These are phyloP conservation scores for Escallonia herrerae DNA, from an alignment of 129 eudicot genomes.

Conservation along the genomic window DNA sequence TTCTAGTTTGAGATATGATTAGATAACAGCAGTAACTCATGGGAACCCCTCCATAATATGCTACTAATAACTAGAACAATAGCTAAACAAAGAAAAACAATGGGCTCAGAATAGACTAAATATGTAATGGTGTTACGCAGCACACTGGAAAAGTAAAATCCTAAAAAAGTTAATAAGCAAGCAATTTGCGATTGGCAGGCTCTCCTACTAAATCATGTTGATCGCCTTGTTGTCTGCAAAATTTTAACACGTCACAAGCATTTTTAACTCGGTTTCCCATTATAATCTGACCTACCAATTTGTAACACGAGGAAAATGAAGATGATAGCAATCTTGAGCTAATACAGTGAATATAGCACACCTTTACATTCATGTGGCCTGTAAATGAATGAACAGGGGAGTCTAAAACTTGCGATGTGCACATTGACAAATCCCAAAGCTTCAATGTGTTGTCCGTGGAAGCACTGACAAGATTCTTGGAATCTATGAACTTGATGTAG, in stretches of 20 bases:
- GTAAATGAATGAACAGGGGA: constrained; percentile 71
- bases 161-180: too few species aligned
- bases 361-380: constrained; percentile 80
- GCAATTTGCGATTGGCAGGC: too few species aligned
- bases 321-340: background rate
- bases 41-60: too few species aligned
- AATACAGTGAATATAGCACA: constrained; percentile 8
- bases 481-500: constrained; percentile 84
- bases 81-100: too few species aligned
- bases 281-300: background rate
- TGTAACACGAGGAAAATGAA: background rate
- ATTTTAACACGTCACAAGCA: background rate
- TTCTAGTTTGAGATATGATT: too few species aligned
- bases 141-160: too few species aligned
- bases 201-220: too few species aligned
- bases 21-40: too few species aligned
- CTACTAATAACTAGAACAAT: too few species aligned
- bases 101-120: too few species aligned
- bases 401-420: constrained; percentile 71
- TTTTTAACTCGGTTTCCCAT: background rate
- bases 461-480: constrained; percentile 70
- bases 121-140: too few species aligned
- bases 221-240: too few species aligned
- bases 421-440: constrained; percentile 82
- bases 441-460: constrained; percentile 81